These are phyloP conservation scores for Ogataea paradorogensis DNA, from an alignment of 805 yeast genomes.

Conservation along the genomic window DNA sequence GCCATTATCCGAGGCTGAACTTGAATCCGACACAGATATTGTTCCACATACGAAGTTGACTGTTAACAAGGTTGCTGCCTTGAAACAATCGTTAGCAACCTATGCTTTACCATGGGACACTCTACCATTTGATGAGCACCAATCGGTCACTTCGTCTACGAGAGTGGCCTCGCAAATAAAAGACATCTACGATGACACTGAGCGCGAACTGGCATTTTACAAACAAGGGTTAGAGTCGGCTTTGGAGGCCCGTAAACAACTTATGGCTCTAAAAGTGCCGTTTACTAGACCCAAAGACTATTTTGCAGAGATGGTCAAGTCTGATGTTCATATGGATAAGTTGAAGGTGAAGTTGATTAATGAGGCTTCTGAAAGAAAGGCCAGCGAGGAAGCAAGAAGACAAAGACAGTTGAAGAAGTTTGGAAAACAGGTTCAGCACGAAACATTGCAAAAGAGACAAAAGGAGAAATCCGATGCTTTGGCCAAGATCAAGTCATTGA, in stretches of 20 bases:
- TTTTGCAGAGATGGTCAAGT: conserved; percentile 98
- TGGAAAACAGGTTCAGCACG: conserved; percentile 95
- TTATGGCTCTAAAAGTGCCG: conserved; percentile 71
- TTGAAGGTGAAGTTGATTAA: conserved; percentile 75
- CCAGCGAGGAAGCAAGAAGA: conserved; percentile 87
- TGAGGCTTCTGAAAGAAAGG: conserved; percentile 79
- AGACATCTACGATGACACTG: conserved; percentile 93
- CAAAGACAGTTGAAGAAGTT: conserved; percentile 95
- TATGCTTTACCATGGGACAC: conserved; percentile 63
- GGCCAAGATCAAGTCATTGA: conserved; percentile 86
- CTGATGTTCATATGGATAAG: conserved; percentile 97
- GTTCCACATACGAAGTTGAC: conserved; percentile 90
- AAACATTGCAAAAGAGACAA: conserved; percentile 89
- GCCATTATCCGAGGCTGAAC: conserved; percentile 85
- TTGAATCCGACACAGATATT: conserved; percentile 91
- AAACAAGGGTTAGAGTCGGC: conserved; percentile 91
- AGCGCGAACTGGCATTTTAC: conserved; percentile 92
- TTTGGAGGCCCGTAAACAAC: conserved; percentile 60
- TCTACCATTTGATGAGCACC: conserved; percentile 80
- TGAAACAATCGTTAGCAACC: conserved; percentile 65
- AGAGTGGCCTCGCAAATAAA: conserved; percentile 64
- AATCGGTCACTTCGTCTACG: conserved; percentile 59
- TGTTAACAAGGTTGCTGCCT: conserved; percentile 82
- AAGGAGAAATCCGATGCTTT: conserved; percentile 87
- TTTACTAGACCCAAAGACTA: conserved; percentile 92